Evolutionary conservation across 345 rosid genomes (phyloP).

Genomic region (Crucihimalaya himalaica): DNA sequence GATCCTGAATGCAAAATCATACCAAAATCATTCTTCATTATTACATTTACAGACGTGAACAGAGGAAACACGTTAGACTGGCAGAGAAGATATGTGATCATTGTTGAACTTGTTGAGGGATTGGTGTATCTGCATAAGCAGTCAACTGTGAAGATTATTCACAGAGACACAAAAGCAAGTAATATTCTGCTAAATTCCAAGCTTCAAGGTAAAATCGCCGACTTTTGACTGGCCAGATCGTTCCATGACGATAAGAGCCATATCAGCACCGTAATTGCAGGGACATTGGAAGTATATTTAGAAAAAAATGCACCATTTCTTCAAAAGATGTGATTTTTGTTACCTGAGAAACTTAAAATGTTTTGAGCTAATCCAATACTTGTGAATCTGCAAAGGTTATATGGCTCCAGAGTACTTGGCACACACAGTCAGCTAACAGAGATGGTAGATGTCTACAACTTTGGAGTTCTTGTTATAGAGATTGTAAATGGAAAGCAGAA

Average conservation of each 20-base stretch:
- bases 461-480: conserved; percentile 83
- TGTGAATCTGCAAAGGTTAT: conserved; percentile 64
- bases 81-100: conserved; percentile 63
- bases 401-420: conserved; percentile 97
- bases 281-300: conserved; percentile 70
- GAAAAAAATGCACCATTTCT: neutral
- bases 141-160: conserved; percentile 67
- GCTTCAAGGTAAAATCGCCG: conserved; percentile 89
- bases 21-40: neutral
- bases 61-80: conserved; percentile 68
- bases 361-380: neutral
- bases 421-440: conserved; percentile 89
- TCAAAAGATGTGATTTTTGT: conserved; percentile 31
- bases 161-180: conserved; percentile 91
- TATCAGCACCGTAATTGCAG: conserved; percentile 96
- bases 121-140: conserved; percentile 80
- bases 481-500: conserved; percentile 79
- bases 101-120: conserved; percentile 86
- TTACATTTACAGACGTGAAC: conserved; percentile 52
- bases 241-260: conserved; percentile 91
- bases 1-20: neutral
- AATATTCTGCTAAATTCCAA: conserved; percentile 76
- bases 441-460: conserved; percentile 88
- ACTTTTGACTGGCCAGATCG: conserved; percentile 91
- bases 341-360: neutral